Evolutionary conservation across 495 filamentous ascomycete species (phyloP).

Genomic region (Paragyromitra xinjiangensis): DNA sequence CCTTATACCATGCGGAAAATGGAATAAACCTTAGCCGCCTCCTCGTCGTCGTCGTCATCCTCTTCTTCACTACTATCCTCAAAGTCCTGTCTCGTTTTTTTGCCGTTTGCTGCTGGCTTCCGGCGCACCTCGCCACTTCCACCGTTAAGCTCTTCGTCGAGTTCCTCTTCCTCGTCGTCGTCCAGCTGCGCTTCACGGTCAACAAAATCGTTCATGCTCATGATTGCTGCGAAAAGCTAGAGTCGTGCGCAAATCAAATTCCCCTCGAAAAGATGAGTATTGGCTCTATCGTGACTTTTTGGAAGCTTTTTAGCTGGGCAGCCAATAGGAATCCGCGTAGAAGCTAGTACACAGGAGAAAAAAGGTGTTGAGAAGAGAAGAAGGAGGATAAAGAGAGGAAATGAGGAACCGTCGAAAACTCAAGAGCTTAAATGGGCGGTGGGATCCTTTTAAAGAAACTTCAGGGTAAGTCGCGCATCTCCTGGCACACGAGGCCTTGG

Average conservation of each 20-base stretch:
- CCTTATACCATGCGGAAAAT: conserved; percentile 3
- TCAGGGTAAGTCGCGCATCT: conserved; percentile 41
- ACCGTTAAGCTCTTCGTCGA: conserved; percentile 86
- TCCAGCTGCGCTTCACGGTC: conserved; percentile 85
- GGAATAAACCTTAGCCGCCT: conserved; percentile 64
- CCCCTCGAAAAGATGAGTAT: not conserved
- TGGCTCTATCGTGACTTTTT: conserved; percentile 5
- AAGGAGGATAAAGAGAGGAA: conserved; percentile 17
- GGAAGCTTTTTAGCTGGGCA: conserved; percentile 14
- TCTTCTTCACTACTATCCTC: conserved; percentile 95
- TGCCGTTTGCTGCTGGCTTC: conserved; percentile 61
- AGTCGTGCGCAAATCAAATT: conserved; percentile 2
- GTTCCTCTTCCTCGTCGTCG: conserved; percentile 75
- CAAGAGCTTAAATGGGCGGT: conserved; percentile 19
- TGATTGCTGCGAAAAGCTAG: conserved; percentile 56
- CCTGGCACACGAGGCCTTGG: conserved; percentile 25
- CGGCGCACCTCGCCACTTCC: conserved; percentile 73
- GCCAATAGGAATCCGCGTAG: conserved; percentile 18
- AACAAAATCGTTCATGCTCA: conserved; percentile 82
- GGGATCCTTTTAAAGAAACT: conserved; percentile 29
- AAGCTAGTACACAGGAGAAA: conserved; percentile 18
- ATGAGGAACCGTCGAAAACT: conserved; percentile 19
- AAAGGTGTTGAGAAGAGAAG: conserved; percentile 19
- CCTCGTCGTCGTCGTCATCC: conserved; percentile 93
- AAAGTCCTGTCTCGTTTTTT: conserved; percentile 61